Evolutionary conservation across 169 alveolate species (phyloP).

Genomic region (Plasmodium blacklocki): DNA sequence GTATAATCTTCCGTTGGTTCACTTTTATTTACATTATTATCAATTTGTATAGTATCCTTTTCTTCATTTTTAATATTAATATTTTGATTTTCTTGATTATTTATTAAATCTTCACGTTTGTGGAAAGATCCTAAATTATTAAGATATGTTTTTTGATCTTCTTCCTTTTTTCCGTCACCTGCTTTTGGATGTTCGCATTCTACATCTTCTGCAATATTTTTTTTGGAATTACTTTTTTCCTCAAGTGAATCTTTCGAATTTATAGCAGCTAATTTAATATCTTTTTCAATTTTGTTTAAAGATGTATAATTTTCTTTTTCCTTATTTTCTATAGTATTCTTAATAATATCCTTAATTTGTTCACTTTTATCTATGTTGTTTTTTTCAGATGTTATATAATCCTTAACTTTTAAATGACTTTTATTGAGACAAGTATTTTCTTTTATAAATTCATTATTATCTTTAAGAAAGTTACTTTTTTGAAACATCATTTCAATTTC

Average conservation of each 20-base stretch:
- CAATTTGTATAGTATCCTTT: background rate
- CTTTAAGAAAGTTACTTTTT: constrained; percentile 19
- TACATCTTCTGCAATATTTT: constrained; percentile 8
- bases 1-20: constrained; percentile 44
- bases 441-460: constrained; percentile 39
- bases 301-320: constrained; percentile 31
- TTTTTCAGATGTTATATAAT: constrained; percentile 1
- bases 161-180: constrained; percentile 1
- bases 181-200: constrained; percentile 6
- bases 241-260: constrained; percentile 28
- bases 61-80: constrained; percentile 1
- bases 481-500: constrained; percentile 25
- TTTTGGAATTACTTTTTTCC: constrained; percentile 51
- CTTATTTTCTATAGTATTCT: constrained; percentile 8
- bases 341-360: constrained; percentile 19
- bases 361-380: constrained; percentile 16
- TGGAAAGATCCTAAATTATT: constrained; percentile 23
- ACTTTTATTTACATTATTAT: background rate
- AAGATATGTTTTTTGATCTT: background rate
- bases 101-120: constrained; percentile 1
- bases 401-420: constrained; percentile 23
- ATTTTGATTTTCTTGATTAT: constrained; percentile 9
- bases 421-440: constrained; percentile 34
- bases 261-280: constrained; percentile 6
- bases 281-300: constrained; percentile 22